These are phyloP conservation scores for Agaricus subrufescens DNA, from an alignment of 768 basidiomycete species.

Conservation along the genomic window DNA sequence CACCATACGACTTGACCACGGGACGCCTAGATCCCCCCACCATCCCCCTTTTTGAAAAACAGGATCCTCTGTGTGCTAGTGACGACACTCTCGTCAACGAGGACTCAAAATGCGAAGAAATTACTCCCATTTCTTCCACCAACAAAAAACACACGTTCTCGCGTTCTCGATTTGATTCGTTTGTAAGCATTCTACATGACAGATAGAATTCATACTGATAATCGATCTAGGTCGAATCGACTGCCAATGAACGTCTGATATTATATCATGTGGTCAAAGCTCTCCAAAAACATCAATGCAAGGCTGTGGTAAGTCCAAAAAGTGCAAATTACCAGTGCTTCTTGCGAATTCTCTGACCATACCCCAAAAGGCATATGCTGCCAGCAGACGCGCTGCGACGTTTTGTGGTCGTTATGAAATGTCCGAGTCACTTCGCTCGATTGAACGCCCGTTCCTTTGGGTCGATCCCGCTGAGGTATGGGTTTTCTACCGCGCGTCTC, in stretches of 20 bases:
- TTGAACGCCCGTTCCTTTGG: constrained; percentile 43
- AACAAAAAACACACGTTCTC: constrained; percentile 22
- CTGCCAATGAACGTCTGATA: constrained; percentile 23
- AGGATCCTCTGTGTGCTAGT: background rate
- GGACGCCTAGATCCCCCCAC: constrained; percentile 8
- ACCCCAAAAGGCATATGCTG: constrained; percentile 32
- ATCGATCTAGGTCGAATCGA: constrained; percentile 12
- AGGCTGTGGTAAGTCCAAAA: constrained; percentile 32
- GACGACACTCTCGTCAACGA: background rate
- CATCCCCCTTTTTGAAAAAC: background rate
- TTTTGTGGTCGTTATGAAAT: constrained; percentile 37
- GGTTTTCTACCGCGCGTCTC: background rate
- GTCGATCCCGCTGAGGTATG: constrained; percentile 48
- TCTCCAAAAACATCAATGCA: constrained; percentile 32
- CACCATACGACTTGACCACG: constrained; percentile 18
- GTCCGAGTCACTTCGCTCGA: constrained; percentile 19
- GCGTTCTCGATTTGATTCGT: constrained; percentile 23
- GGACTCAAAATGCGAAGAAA: background rate
- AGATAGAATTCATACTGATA: background rate
- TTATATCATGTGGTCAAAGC: constrained; percentile 26
- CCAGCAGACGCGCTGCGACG: constrained; percentile 28
- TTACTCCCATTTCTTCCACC: background rate
- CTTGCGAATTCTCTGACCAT: constrained; percentile 10
- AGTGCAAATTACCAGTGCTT: background rate
- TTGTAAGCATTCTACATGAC: constrained; percentile 16